These are phyloP conservation scores for Akanthomyces dipterigenus DNA, from an alignment of 2,329 filamentous ascomycete genomes.

Conservation along the genomic window DNA sequence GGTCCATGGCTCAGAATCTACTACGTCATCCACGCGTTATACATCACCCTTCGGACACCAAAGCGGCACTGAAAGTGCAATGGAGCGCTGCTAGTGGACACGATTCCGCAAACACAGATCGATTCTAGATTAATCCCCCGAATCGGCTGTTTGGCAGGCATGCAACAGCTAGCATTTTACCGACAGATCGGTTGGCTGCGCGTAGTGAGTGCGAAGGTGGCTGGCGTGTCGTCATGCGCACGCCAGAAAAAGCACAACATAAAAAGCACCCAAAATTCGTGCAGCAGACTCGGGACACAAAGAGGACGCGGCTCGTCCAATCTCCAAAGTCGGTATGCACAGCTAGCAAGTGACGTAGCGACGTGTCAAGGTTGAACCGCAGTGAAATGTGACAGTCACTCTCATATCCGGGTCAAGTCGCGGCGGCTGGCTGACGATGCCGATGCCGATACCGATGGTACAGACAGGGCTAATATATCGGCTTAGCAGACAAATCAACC, in stretches of 20 bases:
- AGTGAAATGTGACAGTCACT: too few relatives aligned
- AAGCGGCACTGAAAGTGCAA: neutral
- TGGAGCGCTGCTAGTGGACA: neutral
- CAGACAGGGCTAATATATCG: neutral
- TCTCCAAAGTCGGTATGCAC: too few relatives aligned
- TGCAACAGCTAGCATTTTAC: neutral
- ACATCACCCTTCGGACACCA: neutral
- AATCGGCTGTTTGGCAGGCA: neutral
- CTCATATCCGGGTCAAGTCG: too few relatives aligned
- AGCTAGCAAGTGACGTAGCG: too few relatives aligned
- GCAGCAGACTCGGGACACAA: too few relatives aligned
- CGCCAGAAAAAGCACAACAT: neutral
- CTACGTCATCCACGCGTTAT: conserved; percentile 4
- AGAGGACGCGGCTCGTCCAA: too few relatives aligned
- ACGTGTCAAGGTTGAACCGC: too few relatives aligned
- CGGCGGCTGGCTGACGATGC: too few relatives aligned
- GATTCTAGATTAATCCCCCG: neutral
- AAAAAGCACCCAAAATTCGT: neutral
- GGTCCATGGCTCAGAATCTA: neutral
- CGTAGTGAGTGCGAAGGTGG: neutral
- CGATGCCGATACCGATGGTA: too few relatives aligned
- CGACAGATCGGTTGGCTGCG: neutral
- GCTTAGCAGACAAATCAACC: neutral
- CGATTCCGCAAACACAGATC: neutral
- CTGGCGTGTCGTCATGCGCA: neutral